Percentiles rank a stretch among this genome's conserved stretches.
Evolutionary conservation across 768 basidiomycete species (phyloP).

Genomic region (Astraeus odoratus): DNA sequence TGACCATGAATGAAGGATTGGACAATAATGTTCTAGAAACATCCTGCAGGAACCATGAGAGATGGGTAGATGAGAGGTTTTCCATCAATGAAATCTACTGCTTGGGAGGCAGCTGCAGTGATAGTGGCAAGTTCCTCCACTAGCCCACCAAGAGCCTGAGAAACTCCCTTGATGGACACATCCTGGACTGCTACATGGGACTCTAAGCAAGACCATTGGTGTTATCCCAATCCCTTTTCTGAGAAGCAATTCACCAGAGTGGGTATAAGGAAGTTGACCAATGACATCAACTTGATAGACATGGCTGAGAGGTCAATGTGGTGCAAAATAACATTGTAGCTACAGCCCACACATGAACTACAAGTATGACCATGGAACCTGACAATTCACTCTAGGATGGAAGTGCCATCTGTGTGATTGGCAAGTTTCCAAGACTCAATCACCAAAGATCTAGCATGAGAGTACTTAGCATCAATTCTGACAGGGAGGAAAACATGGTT

Average conservation of each 20-base stretch:
- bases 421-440: conserved; percentile 16
- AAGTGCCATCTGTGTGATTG: conserved; percentile 1
- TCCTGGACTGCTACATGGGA: conserved; percentile 13
- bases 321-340: conserved; percentile 14
- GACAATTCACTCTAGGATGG: conserved; percentile 8
- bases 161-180: conserved; percentile 9
- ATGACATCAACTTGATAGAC: conserved; percentile 13
- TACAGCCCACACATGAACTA: background rate
- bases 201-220: conserved; percentile 4
- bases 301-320: conserved; percentile 16
- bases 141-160: conserved; percentile 8
- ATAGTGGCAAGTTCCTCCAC: conserved; percentile 8
- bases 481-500: conserved; percentile 27
- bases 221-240: background rate
- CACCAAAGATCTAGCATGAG: conserved; percentile 10
- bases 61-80: conserved; percentile 12
- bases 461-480: conserved; percentile 19
- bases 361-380: background rate
- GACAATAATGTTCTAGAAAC: conserved; percentile 21
- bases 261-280: conserved; percentile 18
- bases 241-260: conserved; percentile 9
- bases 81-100: conserved; percentile 7
- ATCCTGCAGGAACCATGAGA: conserved; percentile 8
- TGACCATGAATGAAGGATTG: conserved; percentile 20
- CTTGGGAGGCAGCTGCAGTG: conserved; percentile 6